phyloP scores from a whole-genome alignment of 306 rosid genomes.

The Pyrus communis region DNA sequence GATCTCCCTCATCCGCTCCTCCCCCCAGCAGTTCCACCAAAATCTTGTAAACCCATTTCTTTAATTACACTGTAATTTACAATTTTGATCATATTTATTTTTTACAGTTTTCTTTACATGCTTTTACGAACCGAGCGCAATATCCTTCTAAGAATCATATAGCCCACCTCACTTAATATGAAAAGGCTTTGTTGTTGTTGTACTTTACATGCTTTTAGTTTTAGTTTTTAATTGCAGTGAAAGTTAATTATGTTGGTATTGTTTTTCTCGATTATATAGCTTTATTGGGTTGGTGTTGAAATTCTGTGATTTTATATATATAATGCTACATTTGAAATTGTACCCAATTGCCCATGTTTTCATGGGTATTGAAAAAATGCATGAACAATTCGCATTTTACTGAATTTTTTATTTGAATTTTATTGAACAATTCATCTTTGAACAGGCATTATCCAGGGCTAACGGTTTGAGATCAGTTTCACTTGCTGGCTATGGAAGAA shows the following conservation, averaged over 20 bases:
- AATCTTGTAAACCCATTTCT: slow-evolving; percentile 16
- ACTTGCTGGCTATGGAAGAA: slow-evolving; percentile 32
- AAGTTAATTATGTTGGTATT: background rate
- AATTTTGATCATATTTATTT: background rate
- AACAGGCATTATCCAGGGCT: slow-evolving; percentile 32
- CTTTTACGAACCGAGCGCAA: too few species aligned
- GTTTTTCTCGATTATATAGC: background rate
- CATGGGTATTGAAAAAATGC: background rate
- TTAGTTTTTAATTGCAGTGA: too few species aligned
- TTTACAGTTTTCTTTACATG: too few species aligned
- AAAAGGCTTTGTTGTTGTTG: too few species aligned
- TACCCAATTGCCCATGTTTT: background rate
- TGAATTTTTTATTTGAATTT: background rate
- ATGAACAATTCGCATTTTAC: background rate
- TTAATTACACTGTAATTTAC: background rate
- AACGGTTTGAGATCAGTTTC: slow-evolving; percentile 19
- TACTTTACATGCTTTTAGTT: too few species aligned
- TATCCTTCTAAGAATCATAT: accelerated
- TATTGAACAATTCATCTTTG: slow-evolving; percentile 7
- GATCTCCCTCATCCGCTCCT: slow-evolving; percentile 31
- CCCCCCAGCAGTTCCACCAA: slow-evolving; percentile 11
- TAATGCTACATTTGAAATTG: background rate
- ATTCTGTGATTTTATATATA: background rate
- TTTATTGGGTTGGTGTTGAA: background rate
- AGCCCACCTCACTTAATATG: too few species aligned